A percentile compares a stretch with the other conserved stretches of the same genome.
These are phyloP conservation scores for Dacryopinax primogenitus DNA, from an alignment of 768 basidiomycete genomes.

Conservation along the genomic window DNA sequence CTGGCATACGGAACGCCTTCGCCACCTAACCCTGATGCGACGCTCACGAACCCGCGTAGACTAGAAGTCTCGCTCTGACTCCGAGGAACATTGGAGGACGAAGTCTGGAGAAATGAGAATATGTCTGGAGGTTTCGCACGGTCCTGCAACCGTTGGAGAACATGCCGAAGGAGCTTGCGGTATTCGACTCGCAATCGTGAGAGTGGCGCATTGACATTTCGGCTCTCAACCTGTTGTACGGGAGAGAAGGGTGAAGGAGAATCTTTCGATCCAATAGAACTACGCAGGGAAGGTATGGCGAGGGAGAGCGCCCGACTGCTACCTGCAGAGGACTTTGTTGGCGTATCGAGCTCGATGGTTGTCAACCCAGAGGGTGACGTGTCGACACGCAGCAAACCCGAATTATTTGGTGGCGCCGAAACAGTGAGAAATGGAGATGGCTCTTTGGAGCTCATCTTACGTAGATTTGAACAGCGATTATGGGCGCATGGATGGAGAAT, in stretches of 20 bases:
- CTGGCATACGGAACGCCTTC: constrained; percentile 12
- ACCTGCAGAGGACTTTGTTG: neutral
- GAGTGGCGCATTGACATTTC: neutral
- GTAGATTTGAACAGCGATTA: neutral
- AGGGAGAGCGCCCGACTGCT: neutral
- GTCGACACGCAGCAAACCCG: neutral
- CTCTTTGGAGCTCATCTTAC: neutral
- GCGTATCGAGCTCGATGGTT: neutral
- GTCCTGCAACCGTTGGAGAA: neutral
- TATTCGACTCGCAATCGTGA: neutral
- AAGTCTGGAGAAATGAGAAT: neutral
- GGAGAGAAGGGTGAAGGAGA: neutral
- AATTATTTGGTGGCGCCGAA: neutral
- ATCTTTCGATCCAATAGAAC: neutral
- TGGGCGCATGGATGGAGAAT: neutral
- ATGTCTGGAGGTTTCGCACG: neutral
- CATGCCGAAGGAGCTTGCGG: constrained; percentile 1
- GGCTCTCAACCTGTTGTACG: neutral
- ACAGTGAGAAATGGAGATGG: neutral
- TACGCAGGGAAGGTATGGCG: neutral
- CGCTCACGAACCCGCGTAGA: constrained; percentile 7
- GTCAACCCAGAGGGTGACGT: neutral
- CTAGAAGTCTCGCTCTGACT: neutral
- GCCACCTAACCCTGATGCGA: neutral
- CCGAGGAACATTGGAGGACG: neutral